phyloP scores from a whole-genome alignment of 2,329 filamentous ascomycete genomes.

The Fusarium longipes region DNA sequence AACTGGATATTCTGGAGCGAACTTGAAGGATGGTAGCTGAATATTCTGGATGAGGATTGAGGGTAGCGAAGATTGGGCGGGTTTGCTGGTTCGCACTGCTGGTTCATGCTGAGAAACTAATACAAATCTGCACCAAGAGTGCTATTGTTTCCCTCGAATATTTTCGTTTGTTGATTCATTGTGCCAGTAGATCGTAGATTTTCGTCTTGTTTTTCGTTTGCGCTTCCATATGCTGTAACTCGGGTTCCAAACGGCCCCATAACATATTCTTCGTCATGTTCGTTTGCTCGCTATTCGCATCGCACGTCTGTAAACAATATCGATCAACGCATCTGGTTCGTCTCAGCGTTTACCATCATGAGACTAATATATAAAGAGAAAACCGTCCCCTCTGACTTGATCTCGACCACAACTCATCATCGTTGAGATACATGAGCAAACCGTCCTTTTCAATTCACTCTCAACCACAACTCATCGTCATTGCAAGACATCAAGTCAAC shows the following conservation, averaged over 20 bases:
- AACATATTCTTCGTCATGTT: background rate
- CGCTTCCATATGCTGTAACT: background rate
- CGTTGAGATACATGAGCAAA: background rate
- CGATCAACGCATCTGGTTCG: background rate
- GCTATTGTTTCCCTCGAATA: background rate
- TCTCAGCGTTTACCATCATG: background rate
- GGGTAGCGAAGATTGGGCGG: background rate
- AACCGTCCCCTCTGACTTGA: accelerated
- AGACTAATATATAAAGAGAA: background rate
- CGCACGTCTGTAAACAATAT: background rate
- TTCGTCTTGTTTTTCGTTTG: background rate
- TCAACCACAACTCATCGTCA: background rate
- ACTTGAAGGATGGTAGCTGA: background rate
- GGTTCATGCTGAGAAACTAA: background rate
- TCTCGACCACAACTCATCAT: background rate
- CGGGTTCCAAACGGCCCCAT: background rate
- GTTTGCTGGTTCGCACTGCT: background rate
- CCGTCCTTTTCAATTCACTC: background rate
- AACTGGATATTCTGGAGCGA: background rate
- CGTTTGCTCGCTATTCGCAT: background rate
- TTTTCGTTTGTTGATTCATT: background rate
- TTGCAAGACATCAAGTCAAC: background rate
- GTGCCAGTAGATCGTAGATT: background rate
- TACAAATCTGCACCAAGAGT: background rate
- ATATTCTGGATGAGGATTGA: too few relatives aligned